A percentile compares a stretch with the other conserved stretches of the same genome.
phyloP scores from a whole-genome alignment of 257 asterid genomes.

The Plantago major region DNA sequence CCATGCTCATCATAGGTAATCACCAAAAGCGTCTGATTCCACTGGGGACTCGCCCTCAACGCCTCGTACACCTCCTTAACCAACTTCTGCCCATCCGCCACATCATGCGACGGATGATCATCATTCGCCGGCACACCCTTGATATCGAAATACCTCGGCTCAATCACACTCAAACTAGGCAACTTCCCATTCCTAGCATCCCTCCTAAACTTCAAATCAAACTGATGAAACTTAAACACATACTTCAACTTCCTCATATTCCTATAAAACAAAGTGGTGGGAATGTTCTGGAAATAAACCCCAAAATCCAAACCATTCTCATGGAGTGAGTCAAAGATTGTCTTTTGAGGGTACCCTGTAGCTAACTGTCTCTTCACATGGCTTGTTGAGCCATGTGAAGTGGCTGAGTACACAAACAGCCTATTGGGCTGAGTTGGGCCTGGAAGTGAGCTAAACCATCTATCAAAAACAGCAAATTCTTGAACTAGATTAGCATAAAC shows the following conservation, averaged over 20 bases:
- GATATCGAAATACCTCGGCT: constrained; percentile 74
- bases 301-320: constrained; percentile 57
- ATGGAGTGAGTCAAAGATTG: constrained; percentile 64
- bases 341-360: constrained; percentile 60
- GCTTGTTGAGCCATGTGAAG: constrained; percentile 77
- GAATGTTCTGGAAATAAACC: constrained; percentile 57
- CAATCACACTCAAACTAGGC: constrained; percentile 63
- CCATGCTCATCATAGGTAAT: constrained; percentile 84
- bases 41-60: constrained; percentile 60
- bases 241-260: constrained; percentile 73
- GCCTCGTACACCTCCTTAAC: constrained; percentile 83
- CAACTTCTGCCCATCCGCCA: constrained; percentile 66
- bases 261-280: constrained; percentile 58
- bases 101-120: constrained; percentile 86
- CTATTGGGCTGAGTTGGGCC: constrained; percentile 92
- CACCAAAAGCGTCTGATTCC: constrained; percentile 66
- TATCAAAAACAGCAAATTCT: constrained; percentile 61
- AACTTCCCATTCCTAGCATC: constrained; percentile 64
- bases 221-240: constrained; percentile 52
- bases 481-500: constrained; percentile 41
- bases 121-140: constrained; percentile 62
- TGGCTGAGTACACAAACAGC: constrained; percentile 68
- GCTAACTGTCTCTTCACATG: constrained; percentile 52
- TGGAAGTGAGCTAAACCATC: constrained; percentile 76
- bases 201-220: constrained; percentile 51